Evolutionary conservation across 2,329 filamentous ascomycete genomes (phyloP), one percentile per base, ranked within the genome.

Genomic region (Arthrinium phaeospermum): DNA sequence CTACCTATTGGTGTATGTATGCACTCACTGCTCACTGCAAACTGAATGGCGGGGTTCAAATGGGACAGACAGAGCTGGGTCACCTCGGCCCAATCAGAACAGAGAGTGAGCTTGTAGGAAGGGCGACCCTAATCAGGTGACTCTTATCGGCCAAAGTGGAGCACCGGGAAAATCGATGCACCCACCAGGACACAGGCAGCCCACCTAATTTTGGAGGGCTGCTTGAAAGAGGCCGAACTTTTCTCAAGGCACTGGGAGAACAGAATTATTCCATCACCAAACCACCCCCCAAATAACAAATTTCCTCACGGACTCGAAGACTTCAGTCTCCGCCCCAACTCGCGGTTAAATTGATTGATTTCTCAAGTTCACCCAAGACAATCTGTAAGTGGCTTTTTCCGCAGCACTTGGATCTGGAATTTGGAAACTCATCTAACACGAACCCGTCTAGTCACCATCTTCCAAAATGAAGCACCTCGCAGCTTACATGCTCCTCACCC

Each of bases 271-370:
- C 45, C 46, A 68, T 68, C 69, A 68, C 61, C 49, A 71, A 69
- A 30, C 51, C 53, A 37, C 51, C 46, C 69, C 68, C 45, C 24
- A 24, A 49, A 46, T 69, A 61, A 70, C 69, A 72, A 41, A 70
- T 27, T 51, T 70, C 46, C 82, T 80, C 81, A 81, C 90, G 93
- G 92, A 97, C 94, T 94, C 90, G 94, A 96, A 94, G 67, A 95
- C 92, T 90, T 97, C 96, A 98, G 96, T 98, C 96, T 98, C 96
- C 96, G 95, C 93, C 90, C 22, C 92, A 93, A 92, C 85, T 86
- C 85, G 94, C 95, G 96, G 96, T 98, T 98, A 97, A 98, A 97
- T 93, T 91, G 96, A 98, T 98, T 98, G 96, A 95, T 88, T 89
- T 93, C 93, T 95, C 93, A 89, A 92, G 93, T 95, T 95, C 91